A percentile compares a stretch with the other conserved stretches of the same genome.
phyloP scores from a whole-genome alignment of 495 filamentous ascomycete genomes.

The Penicillium paxilli region DNA sequence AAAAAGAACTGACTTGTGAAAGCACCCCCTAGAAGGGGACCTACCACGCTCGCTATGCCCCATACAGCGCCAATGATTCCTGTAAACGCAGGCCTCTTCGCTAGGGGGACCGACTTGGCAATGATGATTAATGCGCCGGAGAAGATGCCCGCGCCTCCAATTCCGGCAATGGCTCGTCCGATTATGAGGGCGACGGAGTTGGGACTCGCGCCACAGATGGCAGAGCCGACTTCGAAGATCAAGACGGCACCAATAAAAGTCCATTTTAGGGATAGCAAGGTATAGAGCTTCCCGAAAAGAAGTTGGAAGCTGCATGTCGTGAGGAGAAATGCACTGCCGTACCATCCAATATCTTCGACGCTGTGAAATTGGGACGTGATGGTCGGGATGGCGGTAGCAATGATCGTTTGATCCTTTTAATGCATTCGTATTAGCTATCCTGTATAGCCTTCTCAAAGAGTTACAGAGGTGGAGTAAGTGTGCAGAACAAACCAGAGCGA shows the following conservation, averaged over 20 bases:
- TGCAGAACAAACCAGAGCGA: slow-evolving; percentile 47
- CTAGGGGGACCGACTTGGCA: slow-evolving; percentile 38
- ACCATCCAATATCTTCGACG: neutral
- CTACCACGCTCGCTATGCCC: neutral
- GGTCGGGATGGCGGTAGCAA: neutral
- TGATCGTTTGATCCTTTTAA: neutral
- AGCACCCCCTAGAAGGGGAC: slow-evolving; percentile 26
- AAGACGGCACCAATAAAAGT: neutral
- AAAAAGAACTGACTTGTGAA: slow-evolving; percentile 34
- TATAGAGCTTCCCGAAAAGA: slow-evolving; percentile 6
- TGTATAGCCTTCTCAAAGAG: no score
- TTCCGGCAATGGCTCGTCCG: slow-evolving; percentile 25
- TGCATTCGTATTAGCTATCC: no score
- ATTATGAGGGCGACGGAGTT: slow-evolving; percentile 22
- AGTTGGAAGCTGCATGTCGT: slow-evolving; percentile 13
- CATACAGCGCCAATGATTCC: neutral
- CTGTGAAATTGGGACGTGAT: neutral
- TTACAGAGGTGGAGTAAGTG: no score
- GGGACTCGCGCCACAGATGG: neutral
- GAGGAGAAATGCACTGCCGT: slow-evolving; percentile 5
- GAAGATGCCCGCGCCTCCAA: slow-evolving; percentile 21
- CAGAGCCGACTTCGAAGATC: neutral
- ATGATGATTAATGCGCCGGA: slow-evolving; percentile 35
- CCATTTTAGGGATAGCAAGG: neutral
- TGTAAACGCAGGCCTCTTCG: slow-evolving; percentile 29